Conservation (phyloP, 345 rosid genomes). For the Luvunga scandens region DNA sequence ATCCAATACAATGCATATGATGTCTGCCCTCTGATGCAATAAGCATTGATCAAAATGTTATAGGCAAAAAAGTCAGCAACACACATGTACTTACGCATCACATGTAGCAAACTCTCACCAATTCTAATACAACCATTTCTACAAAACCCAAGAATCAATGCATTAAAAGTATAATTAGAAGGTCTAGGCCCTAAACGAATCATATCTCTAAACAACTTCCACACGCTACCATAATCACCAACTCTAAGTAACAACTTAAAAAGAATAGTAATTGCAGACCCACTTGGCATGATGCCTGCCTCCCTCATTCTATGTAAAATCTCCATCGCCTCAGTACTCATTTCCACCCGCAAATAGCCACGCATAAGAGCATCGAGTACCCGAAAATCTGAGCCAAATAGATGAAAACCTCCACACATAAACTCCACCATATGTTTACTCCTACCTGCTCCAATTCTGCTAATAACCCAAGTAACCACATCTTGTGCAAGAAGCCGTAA, state of each 20-base stretch:
- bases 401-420: slow-evolving; percentile 57
- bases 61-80: slow-evolving; percentile 55
- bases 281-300: slow-evolving; percentile 45
- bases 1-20: slow-evolving; percentile 43
- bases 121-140: slow-evolving; percentile 37
- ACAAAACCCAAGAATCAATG: slow-evolving; percentile 63
- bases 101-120: slow-evolving; percentile 54
- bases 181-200: slow-evolving; percentile 53
- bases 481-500: slow-evolving; percentile 59
- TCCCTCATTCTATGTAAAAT: slow-evolving; percentile 54
- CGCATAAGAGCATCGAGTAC: slow-evolving; percentile 68
- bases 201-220: slow-evolving; percentile 70
- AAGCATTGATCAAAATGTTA: slow-evolving; percentile 61
- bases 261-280: slow-evolving; percentile 51
- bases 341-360: slow-evolving; percentile 45
- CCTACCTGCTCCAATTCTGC: slow-evolving; percentile 46
- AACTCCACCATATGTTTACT: slow-evolving; percentile 47
- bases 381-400: slow-evolving; percentile 57
- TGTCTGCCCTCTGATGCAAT: slow-evolving; percentile 42
- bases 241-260: slow-evolving; percentile 53
- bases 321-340: slow-evolving; percentile 40
- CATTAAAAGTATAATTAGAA: slow-evolving; percentile 39
- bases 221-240: slow-evolving; percentile 57
- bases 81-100: slow-evolving; percentile 55
- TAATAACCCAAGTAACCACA: slow-evolving; percentile 51